Evolutionary conservation across 2,329 filamentous ascomycete genomes (phyloP).

Genomic region (Emergomyces orientalis): DNA sequence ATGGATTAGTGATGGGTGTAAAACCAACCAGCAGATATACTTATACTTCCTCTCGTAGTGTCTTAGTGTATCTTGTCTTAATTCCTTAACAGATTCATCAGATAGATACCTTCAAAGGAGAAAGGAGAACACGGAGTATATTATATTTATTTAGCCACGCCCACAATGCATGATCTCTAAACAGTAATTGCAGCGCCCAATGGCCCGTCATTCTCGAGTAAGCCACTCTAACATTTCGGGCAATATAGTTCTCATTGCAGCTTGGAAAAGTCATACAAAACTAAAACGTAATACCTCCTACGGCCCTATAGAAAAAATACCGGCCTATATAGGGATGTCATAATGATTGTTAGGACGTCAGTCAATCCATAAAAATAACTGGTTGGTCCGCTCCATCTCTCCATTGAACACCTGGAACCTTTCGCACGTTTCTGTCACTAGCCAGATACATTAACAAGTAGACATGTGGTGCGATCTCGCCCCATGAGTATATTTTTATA

Average conservation of each 20-base stretch:
- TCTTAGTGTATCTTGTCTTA: background rate
- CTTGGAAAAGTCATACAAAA: background rate
- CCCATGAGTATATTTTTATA: conserved; percentile 69
- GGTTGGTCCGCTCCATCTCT: conserved; percentile 51
- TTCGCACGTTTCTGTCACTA: conserved; percentile 51
- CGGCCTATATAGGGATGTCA: background rate
- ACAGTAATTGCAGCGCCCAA: too few relatives aligned
- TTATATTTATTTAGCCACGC: background rate
- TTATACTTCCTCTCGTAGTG: background rate
- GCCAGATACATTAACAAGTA: conserved; percentile 68
- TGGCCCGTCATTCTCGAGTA: too few relatives aligned
- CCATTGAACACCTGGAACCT: conserved; percentile 54
- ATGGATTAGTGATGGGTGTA: background rate
- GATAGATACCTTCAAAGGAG: background rate
- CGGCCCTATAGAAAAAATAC: too few relatives aligned
- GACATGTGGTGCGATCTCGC: conserved; percentile 59
- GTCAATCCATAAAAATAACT: conserved; percentile 41
- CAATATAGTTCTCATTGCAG: background rate
- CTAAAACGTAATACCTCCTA: too few relatives aligned
- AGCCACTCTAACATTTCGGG: background rate
- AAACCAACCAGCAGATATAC: background rate
- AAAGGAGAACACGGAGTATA: background rate
- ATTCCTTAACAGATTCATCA: background rate
- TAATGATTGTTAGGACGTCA: background rate
- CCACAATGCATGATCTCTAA: too few relatives aligned